These are phyloP conservation scores for Ilyonectria destructans DNA, from an alignment of 2,329 filamentous ascomycete species.

Conservation along the genomic window DNA sequence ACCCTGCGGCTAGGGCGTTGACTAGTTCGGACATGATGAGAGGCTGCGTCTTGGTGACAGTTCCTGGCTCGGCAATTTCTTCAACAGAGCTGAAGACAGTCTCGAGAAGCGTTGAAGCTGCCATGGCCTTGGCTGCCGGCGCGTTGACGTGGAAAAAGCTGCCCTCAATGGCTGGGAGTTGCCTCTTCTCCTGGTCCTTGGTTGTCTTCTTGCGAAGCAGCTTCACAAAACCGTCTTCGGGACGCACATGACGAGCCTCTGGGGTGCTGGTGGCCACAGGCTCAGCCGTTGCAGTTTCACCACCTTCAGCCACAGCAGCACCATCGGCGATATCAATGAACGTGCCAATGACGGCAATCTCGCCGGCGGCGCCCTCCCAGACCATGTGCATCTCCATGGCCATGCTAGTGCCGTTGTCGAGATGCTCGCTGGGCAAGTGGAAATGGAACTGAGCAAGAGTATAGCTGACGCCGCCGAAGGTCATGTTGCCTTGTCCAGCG, in stretches of 20 bases:
- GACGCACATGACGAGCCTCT: too few species aligned
- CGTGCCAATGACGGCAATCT: slow-evolving; percentile 51
- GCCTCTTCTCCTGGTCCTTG: too few species aligned
- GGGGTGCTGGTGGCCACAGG: too few species aligned
- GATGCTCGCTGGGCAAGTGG: slow-evolving; percentile 74
- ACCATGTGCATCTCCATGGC: slow-evolving; percentile 54
- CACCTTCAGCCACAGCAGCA: slow-evolving; percentile 6
- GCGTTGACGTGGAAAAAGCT: too few species aligned
- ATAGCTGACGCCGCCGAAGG: slow-evolving; percentile 58
- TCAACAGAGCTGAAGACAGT: slow-evolving; percentile 58
- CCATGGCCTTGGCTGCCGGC: slow-evolving; percentile 5
- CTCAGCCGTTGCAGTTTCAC: too few species aligned
- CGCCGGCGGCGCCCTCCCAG: slow-evolving; percentile 36
- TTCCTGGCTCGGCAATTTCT: slow-evolving; percentile 58
- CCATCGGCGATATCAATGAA: slow-evolving; percentile 46
- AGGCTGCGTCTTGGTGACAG: slow-evolving; percentile 51
- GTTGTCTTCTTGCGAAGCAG: too few species aligned
- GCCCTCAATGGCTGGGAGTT: too few species aligned
- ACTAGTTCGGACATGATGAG: slow-evolving; percentile 63
- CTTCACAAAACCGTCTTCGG: background rate
- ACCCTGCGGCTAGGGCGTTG: slow-evolving; percentile 46
- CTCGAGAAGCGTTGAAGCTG: slow-evolving; percentile 50
- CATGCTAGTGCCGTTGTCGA: slow-evolving; percentile 57
- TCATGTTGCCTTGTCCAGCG: slow-evolving; percentile 64
- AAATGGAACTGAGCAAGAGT: slow-evolving; percentile 71